Evolutionary conservation across 495 filamentous ascomycete genomes (phyloP).

Genomic region (Thermothielavioides terrestris): DNA sequence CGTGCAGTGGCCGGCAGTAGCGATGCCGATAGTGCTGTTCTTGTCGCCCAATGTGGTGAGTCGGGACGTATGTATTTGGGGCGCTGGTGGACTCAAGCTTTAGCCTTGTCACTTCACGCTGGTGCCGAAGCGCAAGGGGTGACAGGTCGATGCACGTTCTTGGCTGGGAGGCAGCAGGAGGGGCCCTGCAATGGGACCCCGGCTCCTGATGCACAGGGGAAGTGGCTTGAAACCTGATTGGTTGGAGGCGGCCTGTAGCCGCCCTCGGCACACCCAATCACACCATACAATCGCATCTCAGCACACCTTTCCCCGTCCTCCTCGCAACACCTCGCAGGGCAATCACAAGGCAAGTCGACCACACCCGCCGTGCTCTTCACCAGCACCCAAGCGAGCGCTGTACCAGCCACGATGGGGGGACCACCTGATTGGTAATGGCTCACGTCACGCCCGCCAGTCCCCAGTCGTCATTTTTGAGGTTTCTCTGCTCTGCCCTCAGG

Average conservation of each 20-base stretch:
- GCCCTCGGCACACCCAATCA: slow-evolving; percentile 38
- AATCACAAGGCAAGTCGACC: not conserved
- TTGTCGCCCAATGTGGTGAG: not conserved
- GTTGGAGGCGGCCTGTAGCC: slow-evolving; percentile 29
- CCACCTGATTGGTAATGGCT: not conserved
- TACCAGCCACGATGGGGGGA: not conserved
- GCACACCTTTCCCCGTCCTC: slow-evolving; percentile 12
- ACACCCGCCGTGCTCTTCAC: not conserved
- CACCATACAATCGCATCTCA: slow-evolving; percentile 16
- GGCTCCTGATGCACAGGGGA: slow-evolving; percentile 14
- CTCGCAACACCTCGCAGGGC: slow-evolving; percentile 9
- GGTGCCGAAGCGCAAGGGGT: slow-evolving; percentile 23
- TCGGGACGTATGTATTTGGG: not conserved
- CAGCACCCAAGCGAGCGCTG: not conserved
- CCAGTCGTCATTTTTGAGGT: not conserved
- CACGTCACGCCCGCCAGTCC: too few species aligned
- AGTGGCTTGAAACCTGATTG: slow-evolving; percentile 29
- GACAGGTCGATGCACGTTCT: slow-evolving; percentile 23
- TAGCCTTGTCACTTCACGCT: slow-evolving; percentile 24
- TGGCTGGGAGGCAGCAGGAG: slow-evolving; percentile 1
- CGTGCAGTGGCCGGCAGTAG: not conserved
- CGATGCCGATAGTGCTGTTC: not conserved
- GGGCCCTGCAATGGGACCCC: slow-evolving; percentile 7
- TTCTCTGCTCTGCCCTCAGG: not conserved
- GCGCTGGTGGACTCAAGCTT: too few species aligned